phyloP scores from a whole-genome alignment of 768 basidiomycete genomes.

The Leccinum boreale region DNA sequence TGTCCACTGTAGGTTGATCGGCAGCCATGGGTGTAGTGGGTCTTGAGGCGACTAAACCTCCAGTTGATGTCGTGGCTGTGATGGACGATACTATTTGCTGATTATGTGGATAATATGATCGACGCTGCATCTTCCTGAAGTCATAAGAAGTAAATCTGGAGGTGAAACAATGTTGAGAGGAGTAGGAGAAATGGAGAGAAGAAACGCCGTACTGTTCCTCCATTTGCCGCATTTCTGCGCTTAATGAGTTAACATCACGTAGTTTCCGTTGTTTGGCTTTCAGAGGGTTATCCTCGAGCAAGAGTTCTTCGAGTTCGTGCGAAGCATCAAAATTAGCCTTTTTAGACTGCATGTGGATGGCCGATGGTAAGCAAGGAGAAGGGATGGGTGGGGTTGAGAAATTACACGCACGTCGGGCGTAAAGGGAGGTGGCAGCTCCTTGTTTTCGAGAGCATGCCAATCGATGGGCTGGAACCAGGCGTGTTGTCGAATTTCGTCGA shows the following conservation, averaged over 20 bases:
- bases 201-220: slow-evolving; percentile 82
- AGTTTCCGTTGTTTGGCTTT: slow-evolving; percentile 93
- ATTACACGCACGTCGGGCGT: slow-evolving; percentile 71
- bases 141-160: slow-evolving; percentile 87
- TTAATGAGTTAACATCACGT: slow-evolving; percentile 76
- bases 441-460: slow-evolving; percentile 83
- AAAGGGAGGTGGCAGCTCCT: slow-evolving; percentile 75
- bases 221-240: slow-evolving; percentile 94
- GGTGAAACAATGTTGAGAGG: neutral
- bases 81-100: slow-evolving; percentile 59
- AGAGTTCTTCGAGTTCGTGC: slow-evolving; percentile 92
- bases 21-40: slow-evolving; percentile 62
- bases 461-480: slow-evolving; percentile 89
- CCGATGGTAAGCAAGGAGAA: slow-evolving; percentile 1
- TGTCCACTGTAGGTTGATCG: slow-evolving; percentile 44
- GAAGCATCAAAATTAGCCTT: slow-evolving; percentile 99
- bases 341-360: slow-evolving; percentile 64
- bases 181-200: neutral
- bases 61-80: slow-evolving; percentile 73
- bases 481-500: slow-evolving; percentile 73
- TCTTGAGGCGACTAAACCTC: slow-evolving; percentile 65
- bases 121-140: slow-evolving; percentile 86
- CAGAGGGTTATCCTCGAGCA: slow-evolving; percentile 94
- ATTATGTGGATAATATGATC: slow-evolving; percentile 87
- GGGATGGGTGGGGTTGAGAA: neutral